These are phyloP conservation scores for Clathrospora elynae DNA, from an alignment of 2,329 filamentous ascomycete genomes.

Conservation along the genomic window DNA sequence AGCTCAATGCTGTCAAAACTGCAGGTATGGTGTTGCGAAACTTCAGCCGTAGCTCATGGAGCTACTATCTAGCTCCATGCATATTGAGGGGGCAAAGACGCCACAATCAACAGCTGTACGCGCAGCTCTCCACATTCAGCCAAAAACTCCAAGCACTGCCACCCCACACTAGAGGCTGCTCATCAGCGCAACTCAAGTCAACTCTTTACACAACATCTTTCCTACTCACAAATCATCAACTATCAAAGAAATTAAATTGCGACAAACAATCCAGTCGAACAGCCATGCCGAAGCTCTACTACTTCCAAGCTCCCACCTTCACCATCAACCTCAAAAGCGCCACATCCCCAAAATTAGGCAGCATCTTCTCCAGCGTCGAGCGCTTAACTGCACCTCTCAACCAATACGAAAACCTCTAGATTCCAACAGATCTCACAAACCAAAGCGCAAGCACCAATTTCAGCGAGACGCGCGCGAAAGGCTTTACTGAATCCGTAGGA, in stretches of 20 bases:
- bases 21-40: too few relatives aligned
- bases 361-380: conserved; percentile 9
- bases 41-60: too few relatives aligned
- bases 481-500: background rate
- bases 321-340: conserved; percentile 3
- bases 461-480: background rate
- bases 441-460: conserved; percentile 2
- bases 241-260: background rate
- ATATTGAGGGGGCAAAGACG: too few relatives aligned
- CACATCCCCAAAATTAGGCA: conserved; percentile 9
- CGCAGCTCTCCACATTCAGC: too few relatives aligned
- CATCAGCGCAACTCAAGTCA: too few relatives aligned
- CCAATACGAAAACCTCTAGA: conserved; percentile 1
- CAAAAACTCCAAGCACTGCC: too few relatives aligned
- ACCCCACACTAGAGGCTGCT: too few relatives aligned
- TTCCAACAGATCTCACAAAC: conserved; percentile 4
- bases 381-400: conserved; percentile 9
- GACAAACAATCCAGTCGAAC: background rate
- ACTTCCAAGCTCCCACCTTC: conserved; percentile 9
- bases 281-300: conserved; percentile 6
- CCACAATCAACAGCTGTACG: too few relatives aligned
- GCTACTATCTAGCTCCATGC: too few relatives aligned
- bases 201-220: background rate
- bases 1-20: too few relatives aligned
- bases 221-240: background rate